These are phyloP conservation scores for Xylaria intraflava DNA, from an alignment of 495 filamentous ascomycete species.

Conservation along the genomic window DNA sequence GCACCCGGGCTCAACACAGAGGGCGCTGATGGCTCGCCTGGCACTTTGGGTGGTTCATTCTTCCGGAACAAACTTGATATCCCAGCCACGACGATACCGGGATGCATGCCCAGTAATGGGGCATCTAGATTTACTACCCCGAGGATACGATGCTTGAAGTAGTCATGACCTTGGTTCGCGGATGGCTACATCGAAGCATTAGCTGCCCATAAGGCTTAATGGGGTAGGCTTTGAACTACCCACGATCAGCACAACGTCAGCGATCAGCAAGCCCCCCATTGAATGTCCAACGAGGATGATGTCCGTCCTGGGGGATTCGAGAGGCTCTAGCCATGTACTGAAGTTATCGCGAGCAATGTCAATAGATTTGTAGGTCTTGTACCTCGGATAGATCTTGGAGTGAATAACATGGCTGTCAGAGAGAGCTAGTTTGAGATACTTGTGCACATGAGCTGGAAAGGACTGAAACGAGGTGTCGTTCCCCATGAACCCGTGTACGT, in stretches of 20 bases:
- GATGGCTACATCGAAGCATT: constrained; percentile 17
- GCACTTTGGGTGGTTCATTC: constrained; percentile 28
- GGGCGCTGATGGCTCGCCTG: constrained; percentile 12
- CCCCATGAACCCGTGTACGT: constrained; percentile 92
- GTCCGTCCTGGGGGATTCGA: constrained; percentile 69
- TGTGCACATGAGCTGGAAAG: constrained; percentile 84
- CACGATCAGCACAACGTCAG: constrained; percentile 67
- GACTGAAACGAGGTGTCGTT: constrained; percentile 80
- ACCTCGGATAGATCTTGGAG: constrained; percentile 87
- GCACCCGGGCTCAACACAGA: constrained; percentile 7
- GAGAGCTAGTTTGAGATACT: constrained; percentile 60
- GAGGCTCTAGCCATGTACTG: constrained; percentile 72
- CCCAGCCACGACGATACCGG: constrained; percentile 74
- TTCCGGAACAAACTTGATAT: constrained; percentile 69
- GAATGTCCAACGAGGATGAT: constrained; percentile 82
- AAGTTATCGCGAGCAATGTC: constrained; percentile 72
- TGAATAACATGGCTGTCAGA: constrained; percentile 71
- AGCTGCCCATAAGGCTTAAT: constrained; percentile 8
- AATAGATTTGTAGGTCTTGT: constrained; percentile 73
- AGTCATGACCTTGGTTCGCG: constrained; percentile 18
- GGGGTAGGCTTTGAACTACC: constrained; percentile 15
- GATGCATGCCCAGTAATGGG: constrained; percentile 83
- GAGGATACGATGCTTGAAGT: constrained; percentile 68
- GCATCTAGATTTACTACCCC: constrained; percentile 82
- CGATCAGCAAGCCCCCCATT: constrained; percentile 79